Base-by-base conservation (phyloP, 2,329 filamentous ascomycete genomes). In the Cadophora gregata region DNA sequence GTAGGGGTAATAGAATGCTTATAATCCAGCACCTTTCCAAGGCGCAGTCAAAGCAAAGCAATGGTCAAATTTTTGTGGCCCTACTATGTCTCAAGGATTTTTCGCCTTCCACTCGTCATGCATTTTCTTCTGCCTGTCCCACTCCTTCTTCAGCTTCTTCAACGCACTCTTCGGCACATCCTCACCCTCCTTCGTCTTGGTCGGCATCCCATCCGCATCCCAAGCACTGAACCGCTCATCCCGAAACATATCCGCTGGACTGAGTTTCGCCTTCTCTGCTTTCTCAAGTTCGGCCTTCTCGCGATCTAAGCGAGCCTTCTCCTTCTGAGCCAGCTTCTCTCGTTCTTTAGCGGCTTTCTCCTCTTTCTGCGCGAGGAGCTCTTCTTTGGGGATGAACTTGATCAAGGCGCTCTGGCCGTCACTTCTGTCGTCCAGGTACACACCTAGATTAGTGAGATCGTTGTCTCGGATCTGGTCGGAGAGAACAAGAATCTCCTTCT, bases 81-180 rank as follows among this genome's bases (percentile, higher is more conserved):
- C n/a, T n/a, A 21, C 47, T 21, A 47, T 21, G 3, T 5, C 12
- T 58, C 33, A 81, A 21, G 74, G 50, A 62, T 50, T 59, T 42
- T 73, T 72, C 33, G 65, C 67, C 59, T 75, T 75, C 72, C 72
- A 91, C 69, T 89, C 87, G 70, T 94, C 90, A 77, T 94, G 90
- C 66, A 86, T 78, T 84, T 95, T 96, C 84, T 93, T 96, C 82
- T 97, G 95, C 77, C 85, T 89, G 73, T 96, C 91, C 92, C 92
- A 97, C 64, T 93, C 90, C 83, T 97, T 97, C 80, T 84, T 89
- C 73, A 97, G 79, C 82, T 93, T 94, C 85, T 97, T 97, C 60
- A 81, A 76, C 75, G 88, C 86, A 67, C 86, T 91, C 83, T 97
- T 97, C 4, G 92, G 86, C 45, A 97, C 84, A 72, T 96, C 93